A percentile compares a stretch with the other conserved stretches of the same genome.
Evolutionary conservation across 345 rosid species (phyloP).

Genomic region (Populus tremula): DNA sequence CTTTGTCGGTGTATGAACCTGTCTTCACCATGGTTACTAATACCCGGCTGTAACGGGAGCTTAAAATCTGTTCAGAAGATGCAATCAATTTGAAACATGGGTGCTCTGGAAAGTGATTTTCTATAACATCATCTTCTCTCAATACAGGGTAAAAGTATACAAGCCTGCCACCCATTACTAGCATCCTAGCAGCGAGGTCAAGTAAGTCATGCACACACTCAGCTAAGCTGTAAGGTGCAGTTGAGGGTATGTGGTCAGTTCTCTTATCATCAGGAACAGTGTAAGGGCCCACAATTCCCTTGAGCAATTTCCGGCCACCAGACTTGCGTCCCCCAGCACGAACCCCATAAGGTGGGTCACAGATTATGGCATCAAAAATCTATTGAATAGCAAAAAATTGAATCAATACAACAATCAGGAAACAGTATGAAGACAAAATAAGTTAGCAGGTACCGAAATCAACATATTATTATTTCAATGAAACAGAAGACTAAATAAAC

Average conservation of each 20-base stretch:
- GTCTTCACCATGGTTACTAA: slow-evolving; percentile 81
- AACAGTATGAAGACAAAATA: neutral
- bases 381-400: slow-evolving; percentile 22
- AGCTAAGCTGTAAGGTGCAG: slow-evolving; percentile 75
- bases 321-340: slow-evolving; percentile 97
- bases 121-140: slow-evolving; percentile 53
- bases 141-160: slow-evolving; percentile 82
- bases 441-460: neutral
- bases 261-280: slow-evolving; percentile 91
- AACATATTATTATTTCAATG: neutral
- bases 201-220: slow-evolving; percentile 94
- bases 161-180: slow-evolving; percentile 80
- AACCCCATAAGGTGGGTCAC: slow-evolving; percentile 96
- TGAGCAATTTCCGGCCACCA: slow-evolving; percentile 84
- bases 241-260: slow-evolving; percentile 88
- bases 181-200: slow-evolving; percentile 84
- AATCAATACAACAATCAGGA: neutral
- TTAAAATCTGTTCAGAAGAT: slow-evolving; percentile 81
- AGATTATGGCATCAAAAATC: slow-evolving; percentile 85
- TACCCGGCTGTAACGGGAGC: slow-evolving; percentile 78
- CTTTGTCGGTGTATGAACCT: slow-evolving; percentile 51
- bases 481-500: neutral
- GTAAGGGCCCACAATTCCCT: slow-evolving; percentile 80
- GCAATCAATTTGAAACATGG: slow-evolving; percentile 74
- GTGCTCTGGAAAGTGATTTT: slow-evolving; percentile 63